Base-by-base conservation (phyloP, 805 yeast species). In the Candida adriatica region DNA sequence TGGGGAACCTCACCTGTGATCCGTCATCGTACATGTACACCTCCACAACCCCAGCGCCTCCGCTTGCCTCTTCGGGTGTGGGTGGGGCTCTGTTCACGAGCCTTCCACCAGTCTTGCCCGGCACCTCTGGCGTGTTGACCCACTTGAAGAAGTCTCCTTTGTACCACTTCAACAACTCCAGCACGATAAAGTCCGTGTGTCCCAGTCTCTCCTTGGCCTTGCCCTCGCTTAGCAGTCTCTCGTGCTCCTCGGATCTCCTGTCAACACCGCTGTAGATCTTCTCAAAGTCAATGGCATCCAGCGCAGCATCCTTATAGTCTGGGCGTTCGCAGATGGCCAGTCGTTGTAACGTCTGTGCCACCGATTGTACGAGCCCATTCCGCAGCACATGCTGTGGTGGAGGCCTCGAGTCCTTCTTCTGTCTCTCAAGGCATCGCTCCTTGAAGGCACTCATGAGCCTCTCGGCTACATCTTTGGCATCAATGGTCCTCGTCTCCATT, bases 81-180 rank as follows among this genome's bases (percentile, higher is more conserved):
- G 86, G 75, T 2, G 58, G 46, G 1, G 56, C 55, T 0, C 58
- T 51, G 0, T 75, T 73, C 0, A 56, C 33, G 0, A 52, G 39
- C 3, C 37, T 63, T 18, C 68, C 62, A 13, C 55, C 51, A 3
- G 49, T 50, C 15, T 56, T 56, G 0, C 62, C 65, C 52, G 94
- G 82, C 43, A 95, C 84, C 8, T 61, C 51, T 0, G 92, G 86
- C 22, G 67, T 66, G 46, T 81, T 80, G 7, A 84, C 77, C 97
- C 97, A 90, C 17, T 58, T 62, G 59, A 90, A 90, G 59, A 84
- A 87, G 24, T 73, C 79, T 24, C 75, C 62, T 45, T 85, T 86
- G 61, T 79, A 90, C 78, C 85, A 81, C 28, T 64, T 56, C 10
- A 81, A 56, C 19, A 78, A 49, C 38, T 72, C 80, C 39, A 61